A percentile compares a stretch with the other conserved stretches of the same genome.
These are phyloP conservation scores for Oropetium thomaeum DNA, from an alignment of 176 grass and related monocot species.

Conservation along the genomic window DNA sequence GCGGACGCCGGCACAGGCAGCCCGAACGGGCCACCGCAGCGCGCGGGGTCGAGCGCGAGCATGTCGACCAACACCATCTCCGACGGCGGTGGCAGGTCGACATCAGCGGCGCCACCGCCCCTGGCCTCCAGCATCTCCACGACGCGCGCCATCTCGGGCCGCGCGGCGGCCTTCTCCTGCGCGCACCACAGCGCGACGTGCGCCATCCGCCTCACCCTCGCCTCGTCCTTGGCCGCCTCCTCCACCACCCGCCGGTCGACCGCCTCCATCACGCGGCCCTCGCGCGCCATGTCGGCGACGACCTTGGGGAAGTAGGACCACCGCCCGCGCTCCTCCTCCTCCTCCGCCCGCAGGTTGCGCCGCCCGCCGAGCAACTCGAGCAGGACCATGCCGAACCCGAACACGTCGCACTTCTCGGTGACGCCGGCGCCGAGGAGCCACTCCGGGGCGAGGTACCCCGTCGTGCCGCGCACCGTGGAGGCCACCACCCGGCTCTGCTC, in stretches of 20 bases:
- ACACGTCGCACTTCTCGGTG: slow-evolving; percentile 69
- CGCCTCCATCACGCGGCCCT: slow-evolving; percentile 45
- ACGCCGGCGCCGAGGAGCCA: slow-evolving; percentile 59
- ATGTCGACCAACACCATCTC: slow-evolving; percentile 48
- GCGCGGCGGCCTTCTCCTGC: slow-evolving; percentile 45
- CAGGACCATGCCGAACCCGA: slow-evolving; percentile 77
- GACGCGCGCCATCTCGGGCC: slow-evolving; percentile 63
- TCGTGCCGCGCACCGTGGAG: slow-evolving; percentile 58
- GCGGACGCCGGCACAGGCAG: background rate
- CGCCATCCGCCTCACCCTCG: slow-evolving; percentile 36
- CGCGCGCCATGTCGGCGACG: slow-evolving; percentile 36
- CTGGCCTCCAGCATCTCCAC: slow-evolving; percentile 72
- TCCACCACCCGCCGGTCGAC: slow-evolving; percentile 27
- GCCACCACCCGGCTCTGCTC: slow-evolving; percentile 68
- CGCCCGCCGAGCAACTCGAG: slow-evolving; percentile 63
- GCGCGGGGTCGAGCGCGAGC: slow-evolving; percentile 22
- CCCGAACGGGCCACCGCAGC: background rate
- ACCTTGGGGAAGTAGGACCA: slow-evolving; percentile 68
- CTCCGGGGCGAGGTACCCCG: slow-evolving; percentile 69
- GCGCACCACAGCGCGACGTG: slow-evolving; percentile 71
- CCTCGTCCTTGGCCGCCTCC: background rate
- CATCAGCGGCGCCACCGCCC: background rate
- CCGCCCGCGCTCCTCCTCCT: background rate
- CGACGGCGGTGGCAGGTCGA: slow-evolving; percentile 46
- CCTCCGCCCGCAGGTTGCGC: slow-evolving; percentile 32